phyloP scores from a whole-genome alignment of 2,329 filamentous ascomycete species.

The Furcasterigmium furcatum region DNA sequence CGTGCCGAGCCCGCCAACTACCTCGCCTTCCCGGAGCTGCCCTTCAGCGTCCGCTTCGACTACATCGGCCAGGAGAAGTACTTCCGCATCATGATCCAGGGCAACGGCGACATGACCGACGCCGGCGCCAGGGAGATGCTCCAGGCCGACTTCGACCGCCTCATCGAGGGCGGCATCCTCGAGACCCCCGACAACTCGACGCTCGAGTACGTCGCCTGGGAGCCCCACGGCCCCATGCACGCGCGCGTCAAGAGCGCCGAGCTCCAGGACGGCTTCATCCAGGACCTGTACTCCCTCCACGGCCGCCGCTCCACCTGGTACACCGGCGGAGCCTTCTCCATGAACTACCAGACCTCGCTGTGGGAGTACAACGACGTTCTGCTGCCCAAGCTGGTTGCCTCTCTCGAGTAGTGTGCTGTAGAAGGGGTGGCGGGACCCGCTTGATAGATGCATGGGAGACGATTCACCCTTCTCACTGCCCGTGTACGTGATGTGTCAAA shows the following conservation, averaged over 20 bases:
- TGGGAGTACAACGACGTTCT: conserved; percentile 28
- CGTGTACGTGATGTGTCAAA: no score
- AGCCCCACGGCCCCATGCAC: conserved; percentile 31
- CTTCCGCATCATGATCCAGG: background rate
- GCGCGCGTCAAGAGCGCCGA: conserved; percentile 24
- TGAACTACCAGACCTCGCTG: conserved; percentile 24
- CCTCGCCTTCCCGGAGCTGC: conserved; percentile 15
- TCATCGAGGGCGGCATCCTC: conserved; percentile 22
- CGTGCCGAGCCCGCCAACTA: conserved; percentile 15
- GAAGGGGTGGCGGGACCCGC: no score
- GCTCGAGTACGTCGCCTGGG: conserved; percentile 28
- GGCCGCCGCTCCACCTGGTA: conserved; percentile 40
- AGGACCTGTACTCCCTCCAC: conserved; percentile 35
- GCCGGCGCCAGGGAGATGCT: conserved; percentile 17
- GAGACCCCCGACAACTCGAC: conserved; percentile 11
- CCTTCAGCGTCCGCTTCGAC: conserved; percentile 20
- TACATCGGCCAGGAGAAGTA: no score
- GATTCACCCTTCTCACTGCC: no score
- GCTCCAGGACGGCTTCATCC: conserved; percentile 36
- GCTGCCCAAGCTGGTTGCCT: conserved; percentile 15
- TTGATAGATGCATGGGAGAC: no score
- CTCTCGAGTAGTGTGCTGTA: no score
- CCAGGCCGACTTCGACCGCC: conserved; percentile 20
- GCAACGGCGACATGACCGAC: conserved; percentile 16
- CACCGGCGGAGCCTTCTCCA: conserved; percentile 35